These are phyloP conservation scores for Podospora appendiculata DNA, from an alignment of 495 filamentous ascomycete genomes.

Conservation along the genomic window DNA sequence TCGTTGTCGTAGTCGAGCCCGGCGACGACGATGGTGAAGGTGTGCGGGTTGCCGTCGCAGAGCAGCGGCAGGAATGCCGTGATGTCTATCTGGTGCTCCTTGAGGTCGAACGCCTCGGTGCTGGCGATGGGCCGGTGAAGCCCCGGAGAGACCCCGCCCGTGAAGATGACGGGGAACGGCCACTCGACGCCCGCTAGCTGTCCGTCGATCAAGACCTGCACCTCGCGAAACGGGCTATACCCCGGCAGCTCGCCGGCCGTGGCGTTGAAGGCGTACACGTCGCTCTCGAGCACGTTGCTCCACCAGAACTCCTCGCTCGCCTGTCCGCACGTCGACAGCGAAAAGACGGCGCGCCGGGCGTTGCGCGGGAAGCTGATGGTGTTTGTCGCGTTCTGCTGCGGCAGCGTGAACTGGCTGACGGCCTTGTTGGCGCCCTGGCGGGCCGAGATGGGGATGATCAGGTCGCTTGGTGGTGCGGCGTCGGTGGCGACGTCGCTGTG, in stretches of 20 bases:
- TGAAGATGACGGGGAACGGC: slow-evolving; percentile 86
- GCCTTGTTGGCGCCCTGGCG: slow-evolving; percentile 40
- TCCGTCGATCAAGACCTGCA: slow-evolving; percentile 74
- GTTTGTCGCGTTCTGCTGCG: slow-evolving; percentile 53
- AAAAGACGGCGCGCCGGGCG: slow-evolving; percentile 62
- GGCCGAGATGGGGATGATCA: slow-evolving; percentile 73
- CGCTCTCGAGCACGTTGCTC: slow-evolving; percentile 64
- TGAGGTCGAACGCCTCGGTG: slow-evolving; percentile 75
- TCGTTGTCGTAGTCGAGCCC: slow-evolving; percentile 47
- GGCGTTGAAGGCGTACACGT: slow-evolving; percentile 52
- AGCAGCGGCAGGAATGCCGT: slow-evolving; percentile 68
- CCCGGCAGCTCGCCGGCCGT: slow-evolving; percentile 55
- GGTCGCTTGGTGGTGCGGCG: slow-evolving; percentile 45
- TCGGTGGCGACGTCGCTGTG: slow-evolving; percentile 31
- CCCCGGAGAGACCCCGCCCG: slow-evolving; percentile 73
- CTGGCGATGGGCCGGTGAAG: slow-evolving; percentile 83
- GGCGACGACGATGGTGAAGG: slow-evolving; percentile 62
- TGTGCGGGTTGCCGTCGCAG: slow-evolving; percentile 55
- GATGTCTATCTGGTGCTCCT: slow-evolving; percentile 78
- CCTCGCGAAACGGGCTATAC: slow-evolving; percentile 72
- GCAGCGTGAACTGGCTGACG: slow-evolving; percentile 65
- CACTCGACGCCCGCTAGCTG: slow-evolving; percentile 69
- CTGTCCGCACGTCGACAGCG: slow-evolving; percentile 72
- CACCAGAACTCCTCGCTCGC: slow-evolving; percentile 84
- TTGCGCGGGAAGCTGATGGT: slow-evolving; percentile 53